Percentiles rank a stretch among this genome's conserved stretches.
These are phyloP conservation scores for Entomortierella lignicola DNA, from an alignment of 192 early-diverging fungal species.

Conservation along the genomic window DNA sequence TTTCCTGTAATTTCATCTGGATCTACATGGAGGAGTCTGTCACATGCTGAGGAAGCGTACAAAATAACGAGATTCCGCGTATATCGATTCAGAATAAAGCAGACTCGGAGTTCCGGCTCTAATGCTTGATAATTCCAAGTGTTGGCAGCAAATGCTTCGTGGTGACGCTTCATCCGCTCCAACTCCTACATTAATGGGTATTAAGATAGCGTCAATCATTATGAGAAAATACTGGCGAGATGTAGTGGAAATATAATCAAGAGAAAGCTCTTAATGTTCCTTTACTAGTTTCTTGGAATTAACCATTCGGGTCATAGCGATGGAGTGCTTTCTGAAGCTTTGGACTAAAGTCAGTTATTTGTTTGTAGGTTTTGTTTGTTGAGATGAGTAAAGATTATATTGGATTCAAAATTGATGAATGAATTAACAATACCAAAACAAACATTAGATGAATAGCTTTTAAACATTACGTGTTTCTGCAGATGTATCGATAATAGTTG, in stretches of 20 bases:
- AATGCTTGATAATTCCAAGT: slow-evolving; percentile 21
- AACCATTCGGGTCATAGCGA: slow-evolving; percentile 21
- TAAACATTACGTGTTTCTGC: background rate
- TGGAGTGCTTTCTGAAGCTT: no score
- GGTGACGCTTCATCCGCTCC: slow-evolving; percentile 1
- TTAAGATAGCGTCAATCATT: no score
- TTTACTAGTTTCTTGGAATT: slow-evolving; percentile 14
- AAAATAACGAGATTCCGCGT: slow-evolving; percentile 13
- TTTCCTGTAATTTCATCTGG: slow-evolving; percentile 24
- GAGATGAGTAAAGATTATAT: no score
- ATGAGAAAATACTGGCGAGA: no score
- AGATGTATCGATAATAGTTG: background rate
- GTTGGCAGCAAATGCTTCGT: slow-evolving; percentile 17
- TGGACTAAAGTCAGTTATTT: no score
- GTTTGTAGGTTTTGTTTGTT: no score
- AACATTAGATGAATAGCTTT: background rate
- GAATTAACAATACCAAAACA: background rate
- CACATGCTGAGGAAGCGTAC: slow-evolving; percentile 30
- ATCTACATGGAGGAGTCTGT: slow-evolving; percentile 6
- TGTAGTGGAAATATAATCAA: no score
- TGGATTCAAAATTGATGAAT: background rate
- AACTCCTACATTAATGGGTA: slow-evolving; percentile 6
- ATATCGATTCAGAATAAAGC: slow-evolving; percentile 47
- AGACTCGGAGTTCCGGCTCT: slow-evolving; percentile 30
- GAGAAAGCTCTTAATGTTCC: background rate